Percentiles rank a stretch among this genome's conserved stretches.
Evolutionary conservation across 169 alveolate species (phyloP).

Genomic region (Cyclospora cayetanensis): DNA sequence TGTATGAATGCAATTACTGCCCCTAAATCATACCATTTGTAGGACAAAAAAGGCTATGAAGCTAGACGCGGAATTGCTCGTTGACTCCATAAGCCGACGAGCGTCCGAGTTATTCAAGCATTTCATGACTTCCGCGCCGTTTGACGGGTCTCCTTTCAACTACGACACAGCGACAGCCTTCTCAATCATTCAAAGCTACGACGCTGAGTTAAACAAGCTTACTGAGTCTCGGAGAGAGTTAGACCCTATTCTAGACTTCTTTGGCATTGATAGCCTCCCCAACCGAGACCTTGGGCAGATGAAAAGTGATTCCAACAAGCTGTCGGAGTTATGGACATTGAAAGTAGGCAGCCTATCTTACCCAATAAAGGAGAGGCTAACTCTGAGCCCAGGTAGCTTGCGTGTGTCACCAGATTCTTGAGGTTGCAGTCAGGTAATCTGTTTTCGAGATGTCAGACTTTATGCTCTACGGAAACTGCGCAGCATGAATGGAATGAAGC

Average conservation of each 20-base stretch:
- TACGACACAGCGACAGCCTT: constrained; percentile 68
- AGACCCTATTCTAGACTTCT: constrained; percentile 70
- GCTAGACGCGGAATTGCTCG: constrained; percentile 60
- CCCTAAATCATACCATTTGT: background rate
- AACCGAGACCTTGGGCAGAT: constrained; percentile 64
- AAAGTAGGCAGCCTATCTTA: background rate
- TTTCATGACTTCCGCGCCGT: constrained; percentile 64
- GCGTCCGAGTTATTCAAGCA: constrained; percentile 66
- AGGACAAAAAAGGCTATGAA: constrained; percentile 74
- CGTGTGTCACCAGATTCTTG: too few relatives aligned
- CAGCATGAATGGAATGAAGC: constrained; percentile 74
- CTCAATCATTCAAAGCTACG: constrained; percentile 59
- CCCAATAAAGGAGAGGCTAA: background rate
- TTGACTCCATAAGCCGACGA: constrained; percentile 42
- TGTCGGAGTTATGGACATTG: constrained; percentile 69
- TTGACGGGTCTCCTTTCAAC: constrained; percentile 63
- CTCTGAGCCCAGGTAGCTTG: too few relatives aligned
- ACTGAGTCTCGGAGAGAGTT: constrained; percentile 60
- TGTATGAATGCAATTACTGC: background rate
- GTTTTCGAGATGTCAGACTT: background rate
- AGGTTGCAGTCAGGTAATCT: too few relatives aligned
- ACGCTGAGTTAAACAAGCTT: constrained; percentile 59
- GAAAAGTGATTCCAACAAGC: constrained; percentile 55
- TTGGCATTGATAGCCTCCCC: constrained; percentile 66
- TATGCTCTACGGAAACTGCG: background rate